Evolutionary conservation across 371 early-diverging fungal species (phyloP).

Genomic region (Mortierella sp.): DNA sequence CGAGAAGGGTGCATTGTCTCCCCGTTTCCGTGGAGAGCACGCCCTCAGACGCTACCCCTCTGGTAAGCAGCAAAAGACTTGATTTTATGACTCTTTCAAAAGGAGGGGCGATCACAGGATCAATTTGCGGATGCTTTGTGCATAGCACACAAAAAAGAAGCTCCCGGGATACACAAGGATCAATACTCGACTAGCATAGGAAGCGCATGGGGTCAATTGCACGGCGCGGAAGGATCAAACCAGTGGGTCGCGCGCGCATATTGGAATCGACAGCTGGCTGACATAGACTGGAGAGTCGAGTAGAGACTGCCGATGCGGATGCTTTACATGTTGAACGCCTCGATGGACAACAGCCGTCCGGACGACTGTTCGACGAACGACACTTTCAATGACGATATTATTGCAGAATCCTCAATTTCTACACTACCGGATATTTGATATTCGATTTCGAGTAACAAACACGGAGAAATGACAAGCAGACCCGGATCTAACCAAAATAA

Average conservation of each 20-base stretch:
- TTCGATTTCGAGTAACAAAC: background rate
- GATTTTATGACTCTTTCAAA: background rate
- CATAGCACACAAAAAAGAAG: background rate
- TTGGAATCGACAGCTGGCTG: background rate
- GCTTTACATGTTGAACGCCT: too few species aligned
- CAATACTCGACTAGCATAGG: background rate
- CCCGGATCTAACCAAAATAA: conserved; percentile 1
- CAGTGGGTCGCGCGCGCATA: background rate
- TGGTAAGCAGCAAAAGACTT: conserved; percentile 63
- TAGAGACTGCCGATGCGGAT: background rate
- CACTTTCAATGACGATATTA: background rate
- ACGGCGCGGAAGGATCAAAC: background rate
- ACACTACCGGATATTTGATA: background rate
- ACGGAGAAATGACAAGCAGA: background rate
- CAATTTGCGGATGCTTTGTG: background rate
- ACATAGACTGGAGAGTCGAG: background rate
- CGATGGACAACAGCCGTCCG: background rate
- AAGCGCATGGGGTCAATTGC: background rate
- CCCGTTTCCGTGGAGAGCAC: conserved; percentile 98
- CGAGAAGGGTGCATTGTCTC: conserved; percentile 95
- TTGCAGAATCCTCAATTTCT: background rate
- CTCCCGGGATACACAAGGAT: background rate
- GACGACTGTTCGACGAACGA: background rate
- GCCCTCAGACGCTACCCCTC: conserved; percentile 96
- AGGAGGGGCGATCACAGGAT: background rate